phyloP scores from a whole-genome alignment of 2,329 filamentous ascomycete genomes.

The Trichophyton simii region DNA sequence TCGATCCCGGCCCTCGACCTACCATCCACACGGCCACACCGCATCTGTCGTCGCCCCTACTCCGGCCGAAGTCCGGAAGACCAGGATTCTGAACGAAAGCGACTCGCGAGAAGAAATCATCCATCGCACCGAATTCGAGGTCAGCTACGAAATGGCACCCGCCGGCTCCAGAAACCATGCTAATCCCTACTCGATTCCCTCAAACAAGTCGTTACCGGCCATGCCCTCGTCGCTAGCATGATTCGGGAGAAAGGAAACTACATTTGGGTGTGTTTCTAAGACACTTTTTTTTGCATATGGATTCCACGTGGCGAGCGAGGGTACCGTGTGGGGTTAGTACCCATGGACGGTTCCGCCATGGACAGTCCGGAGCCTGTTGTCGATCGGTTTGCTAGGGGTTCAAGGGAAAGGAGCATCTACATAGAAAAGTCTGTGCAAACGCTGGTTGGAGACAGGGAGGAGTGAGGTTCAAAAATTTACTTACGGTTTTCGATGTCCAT shows the following conservation, averaged over 20 bases:
- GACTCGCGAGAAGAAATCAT: conserved; percentile 5
- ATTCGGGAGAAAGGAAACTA: not conserved
- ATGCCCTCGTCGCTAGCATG: not conserved
- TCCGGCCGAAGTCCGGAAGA: not conserved
- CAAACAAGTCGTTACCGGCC: not conserved
- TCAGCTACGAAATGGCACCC: conserved; percentile 3
- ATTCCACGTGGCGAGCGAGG: too few relatives aligned
- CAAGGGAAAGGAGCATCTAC: too few relatives aligned
- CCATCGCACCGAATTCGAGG: conserved; percentile 8
- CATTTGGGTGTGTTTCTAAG: too few relatives aligned
- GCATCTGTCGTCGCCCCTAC: not conserved
- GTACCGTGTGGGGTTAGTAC: too few relatives aligned
- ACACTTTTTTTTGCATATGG: too few relatives aligned
- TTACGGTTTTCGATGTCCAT: not conserved
- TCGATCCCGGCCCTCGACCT: conserved; percentile 4
- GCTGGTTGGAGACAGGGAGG: too few relatives aligned
- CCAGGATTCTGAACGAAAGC: not conserved
- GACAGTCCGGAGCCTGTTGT: too few relatives aligned
- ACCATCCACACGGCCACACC: not conserved
- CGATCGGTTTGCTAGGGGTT: too few relatives aligned
- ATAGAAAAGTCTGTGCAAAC: too few relatives aligned
- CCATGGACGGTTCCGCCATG: too few relatives aligned
- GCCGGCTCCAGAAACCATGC: not conserved
- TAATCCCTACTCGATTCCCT: not conserved
- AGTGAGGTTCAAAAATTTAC: not conserved